These are phyloP conservation scores for Annona cherimola DNA, from an alignment of 164 flowering plant species.

Conservation along the genomic window DNA sequence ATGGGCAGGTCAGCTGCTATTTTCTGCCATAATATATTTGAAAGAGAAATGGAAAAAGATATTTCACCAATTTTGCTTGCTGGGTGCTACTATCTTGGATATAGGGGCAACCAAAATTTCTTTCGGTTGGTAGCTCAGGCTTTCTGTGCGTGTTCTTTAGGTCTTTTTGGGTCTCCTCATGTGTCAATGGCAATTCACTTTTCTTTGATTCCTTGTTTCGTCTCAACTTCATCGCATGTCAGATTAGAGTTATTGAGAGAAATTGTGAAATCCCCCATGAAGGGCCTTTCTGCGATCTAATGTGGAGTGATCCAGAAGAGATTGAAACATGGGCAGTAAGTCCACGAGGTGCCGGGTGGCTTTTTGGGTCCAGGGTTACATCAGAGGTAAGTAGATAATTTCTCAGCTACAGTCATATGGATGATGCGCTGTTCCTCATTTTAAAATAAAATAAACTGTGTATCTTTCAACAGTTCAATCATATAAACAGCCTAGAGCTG, in stretches of 20 bases:
- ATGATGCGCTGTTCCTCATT: background rate
- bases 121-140: background rate
- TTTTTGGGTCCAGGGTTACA: conserved; percentile 96
- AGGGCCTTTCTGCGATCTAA: conserved; percentile 98
- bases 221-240: conserved; percentile 14
- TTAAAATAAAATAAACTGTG: background rate
- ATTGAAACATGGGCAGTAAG: conserved; percentile 99
- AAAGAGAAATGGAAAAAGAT: background rate
- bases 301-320: conserved; percentile 99
- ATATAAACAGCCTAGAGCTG: conserved; percentile 87
- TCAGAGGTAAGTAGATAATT: conserved; percentile 56
- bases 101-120: background rate
- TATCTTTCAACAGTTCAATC: conserved; percentile 68
- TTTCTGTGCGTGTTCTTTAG: background rate
- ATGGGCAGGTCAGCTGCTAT: background rate
- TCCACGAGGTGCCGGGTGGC: conserved; percentile 99
- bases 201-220: background rate
- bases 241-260: conserved; percentile 90
- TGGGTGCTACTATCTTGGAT: background rate
- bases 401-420: no score
- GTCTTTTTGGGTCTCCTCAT: background rate
- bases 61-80: background rate
- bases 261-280: conserved; percentile 99
- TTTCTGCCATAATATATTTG: background rate
- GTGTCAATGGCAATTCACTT: background rate